Evolutionary conservation across 2,329 filamentous ascomycete genomes (phyloP).

Genomic region (Aspergillus versicolor): DNA sequence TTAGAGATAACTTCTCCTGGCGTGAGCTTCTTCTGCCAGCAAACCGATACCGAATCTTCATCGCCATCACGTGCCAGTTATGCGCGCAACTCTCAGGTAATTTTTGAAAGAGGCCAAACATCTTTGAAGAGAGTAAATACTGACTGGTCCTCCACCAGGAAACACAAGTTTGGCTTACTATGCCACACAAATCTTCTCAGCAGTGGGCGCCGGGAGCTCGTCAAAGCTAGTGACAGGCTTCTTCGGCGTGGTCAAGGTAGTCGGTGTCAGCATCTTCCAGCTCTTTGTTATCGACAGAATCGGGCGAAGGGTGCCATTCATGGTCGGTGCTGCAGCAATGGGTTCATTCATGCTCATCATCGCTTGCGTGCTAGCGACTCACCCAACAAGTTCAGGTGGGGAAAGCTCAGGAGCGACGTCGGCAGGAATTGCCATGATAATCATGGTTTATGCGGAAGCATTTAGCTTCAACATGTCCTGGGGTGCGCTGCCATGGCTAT

Average conservation of each 20-base stretch:
- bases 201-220: conserved; percentile 50
- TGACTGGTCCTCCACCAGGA: conserved; percentile 23
- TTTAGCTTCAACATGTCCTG: conserved; percentile 42
- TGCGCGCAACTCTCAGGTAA: conserved; percentile 46
- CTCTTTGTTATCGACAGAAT: conserved; percentile 52
- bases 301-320: conserved; percentile 50
- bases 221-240: conserved; percentile 53
- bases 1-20: conserved; percentile 48
- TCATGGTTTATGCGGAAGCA: conserved; percentile 54
- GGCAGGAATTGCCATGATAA: conserved; percentile 48
- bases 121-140: no score
- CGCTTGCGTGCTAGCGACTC: conserved; percentile 47
- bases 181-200: conserved; percentile 53
- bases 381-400: conserved; percentile 37
- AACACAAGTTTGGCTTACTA: conserved; percentile 55
- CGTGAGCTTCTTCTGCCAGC: conserved; percentile 48
- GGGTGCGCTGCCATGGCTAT: conserved; percentile 39
- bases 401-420: conserved; percentile 29
- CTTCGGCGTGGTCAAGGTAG: conserved; percentile 54
- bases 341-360: conserved; percentile 55
- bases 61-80: conserved; percentile 53
- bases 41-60: conserved; percentile 50
- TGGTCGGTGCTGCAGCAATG: conserved; percentile 52
- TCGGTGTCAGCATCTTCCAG: conserved; percentile 49
- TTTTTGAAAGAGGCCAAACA: no score